A percentile compares a stretch with the other conserved stretches of the same genome.
These are phyloP conservation scores for Datura wrightii DNA, from an alignment of 257 asterid species.

Conservation along the genomic window DNA sequence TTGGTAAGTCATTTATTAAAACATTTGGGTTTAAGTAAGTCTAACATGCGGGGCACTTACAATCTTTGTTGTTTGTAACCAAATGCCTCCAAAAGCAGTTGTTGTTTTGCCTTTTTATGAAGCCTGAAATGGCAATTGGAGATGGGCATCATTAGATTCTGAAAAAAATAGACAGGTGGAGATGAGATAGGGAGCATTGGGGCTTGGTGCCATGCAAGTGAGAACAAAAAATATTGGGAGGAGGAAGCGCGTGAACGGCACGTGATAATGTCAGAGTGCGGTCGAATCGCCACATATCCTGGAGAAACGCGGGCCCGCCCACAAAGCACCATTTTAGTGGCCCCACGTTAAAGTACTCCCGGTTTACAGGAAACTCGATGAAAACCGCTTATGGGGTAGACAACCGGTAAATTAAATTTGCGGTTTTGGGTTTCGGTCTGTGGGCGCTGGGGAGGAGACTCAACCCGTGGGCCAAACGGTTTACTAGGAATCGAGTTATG, in stretches of 20 bases:
- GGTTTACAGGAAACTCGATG: conserved; percentile 65
- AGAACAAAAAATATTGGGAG: conserved; percentile 29
- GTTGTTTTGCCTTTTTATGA: not conserved
- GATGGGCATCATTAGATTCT: not conserved
- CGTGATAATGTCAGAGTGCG: conserved; percentile 63
- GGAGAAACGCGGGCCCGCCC: conserved; percentile 43
- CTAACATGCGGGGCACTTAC: not conserved
- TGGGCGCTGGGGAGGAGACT: conserved; percentile 52
- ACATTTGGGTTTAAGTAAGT: not conserved
- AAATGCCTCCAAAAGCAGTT: not conserved
- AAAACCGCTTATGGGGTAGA: conserved; percentile 31
- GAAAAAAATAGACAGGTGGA: conserved; percentile 37
- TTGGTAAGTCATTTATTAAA: not conserved
- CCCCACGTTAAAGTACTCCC: conserved; percentile 55
- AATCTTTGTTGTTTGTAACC: not conserved
- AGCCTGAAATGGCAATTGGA: conserved; percentile 25
- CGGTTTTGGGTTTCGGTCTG: conserved; percentile 57
- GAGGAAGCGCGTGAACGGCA: conserved; percentile 58
- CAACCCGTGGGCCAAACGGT: conserved; percentile 36
- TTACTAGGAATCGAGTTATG: conserved; percentile 7
- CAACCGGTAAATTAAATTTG: conserved; percentile 49
- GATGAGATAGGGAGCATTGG: not conserved
- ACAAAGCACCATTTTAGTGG: conserved; percentile 26
- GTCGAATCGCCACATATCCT: conserved; percentile 85
- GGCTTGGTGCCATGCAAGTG: conserved; percentile 41